Conservation (phyloP, 257 asterid genomes). For the Phtheirospermum japonicum region DNA sequence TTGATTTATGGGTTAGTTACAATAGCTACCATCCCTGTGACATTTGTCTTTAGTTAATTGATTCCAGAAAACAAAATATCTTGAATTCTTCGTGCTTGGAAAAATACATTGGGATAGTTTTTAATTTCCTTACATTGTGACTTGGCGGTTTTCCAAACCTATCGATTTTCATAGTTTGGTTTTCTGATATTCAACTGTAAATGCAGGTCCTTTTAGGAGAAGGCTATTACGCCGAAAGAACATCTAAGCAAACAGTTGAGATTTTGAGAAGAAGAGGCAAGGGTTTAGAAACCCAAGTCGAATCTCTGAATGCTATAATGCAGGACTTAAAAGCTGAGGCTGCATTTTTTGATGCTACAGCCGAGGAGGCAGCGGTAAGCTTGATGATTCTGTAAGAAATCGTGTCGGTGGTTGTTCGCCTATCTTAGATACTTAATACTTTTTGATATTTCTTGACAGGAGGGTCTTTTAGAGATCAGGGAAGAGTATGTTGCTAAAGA, state of each 20-base stretch:
- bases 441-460: constrained; percentile 45
- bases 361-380: constrained; percentile 70
- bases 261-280: constrained; percentile 78
- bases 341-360: constrained; percentile 71
- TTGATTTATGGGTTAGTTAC: background rate
- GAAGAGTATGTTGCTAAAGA: constrained; percentile 74
- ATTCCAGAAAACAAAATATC: constrained; percentile 4
- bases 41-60: constrained; percentile 7
- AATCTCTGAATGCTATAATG: constrained; percentile 67
- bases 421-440: constrained; percentile 8
- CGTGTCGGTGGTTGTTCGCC: background rate
- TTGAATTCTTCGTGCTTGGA: background rate
- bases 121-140: background rate
- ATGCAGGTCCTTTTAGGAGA: constrained; percentile 85
- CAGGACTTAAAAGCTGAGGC: constrained; percentile 79
- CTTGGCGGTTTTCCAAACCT: constrained; percentile 3
- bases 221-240: constrained; percentile 78
- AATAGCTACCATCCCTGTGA: background rate
- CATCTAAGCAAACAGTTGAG: constrained; percentile 82
- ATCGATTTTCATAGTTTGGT: constrained; percentile 15
- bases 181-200: constrained; percentile 24
- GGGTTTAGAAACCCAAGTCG: constrained; percentile 63
- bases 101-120: background rate
- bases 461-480: constrained; percentile 83
- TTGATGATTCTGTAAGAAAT: background rate